These are phyloP conservation scores for Polytrichum formosum DNA, from an alignment of 225 moss, liverwort and hornwort species.

Conservation along the genomic window DNA sequence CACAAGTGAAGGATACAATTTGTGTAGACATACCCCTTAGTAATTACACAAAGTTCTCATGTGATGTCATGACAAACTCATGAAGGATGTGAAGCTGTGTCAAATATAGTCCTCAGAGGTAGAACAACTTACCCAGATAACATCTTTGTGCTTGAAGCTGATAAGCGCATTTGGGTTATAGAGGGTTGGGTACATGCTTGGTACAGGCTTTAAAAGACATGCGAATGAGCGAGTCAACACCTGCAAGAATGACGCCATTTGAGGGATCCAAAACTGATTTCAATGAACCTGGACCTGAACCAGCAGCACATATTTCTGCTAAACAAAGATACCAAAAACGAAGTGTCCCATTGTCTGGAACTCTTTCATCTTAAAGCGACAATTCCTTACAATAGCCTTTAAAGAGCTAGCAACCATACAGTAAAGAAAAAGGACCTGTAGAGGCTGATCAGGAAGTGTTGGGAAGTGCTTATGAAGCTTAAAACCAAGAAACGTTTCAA, in stretches of 20 bases:
- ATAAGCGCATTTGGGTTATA: slow-evolving; percentile 67
- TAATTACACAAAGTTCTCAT: not conserved
- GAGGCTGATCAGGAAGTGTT: slow-evolving; percentile 77
- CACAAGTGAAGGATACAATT: too few species aligned
- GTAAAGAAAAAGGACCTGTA: slow-evolving; percentile 57
- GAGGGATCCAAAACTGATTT: slow-evolving; percentile 1
- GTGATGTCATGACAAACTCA: not conserved
- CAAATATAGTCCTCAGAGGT: not conserved
- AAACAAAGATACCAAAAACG: too few species aligned
- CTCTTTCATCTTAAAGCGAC: too few species aligned
- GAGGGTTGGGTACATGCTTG: slow-evolving; percentile 70
- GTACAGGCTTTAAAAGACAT: slow-evolving; percentile 76
- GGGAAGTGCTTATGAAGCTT: slow-evolving; percentile 87
- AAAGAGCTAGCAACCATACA: too few species aligned
- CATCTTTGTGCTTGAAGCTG: slow-evolving; percentile 75
- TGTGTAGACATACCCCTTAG: too few species aligned
- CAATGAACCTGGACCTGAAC: not conserved
- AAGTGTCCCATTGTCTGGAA: too few species aligned
- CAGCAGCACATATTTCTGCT: too few species aligned
- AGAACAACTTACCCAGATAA: slow-evolving; percentile 64
- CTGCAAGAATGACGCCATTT: slow-evolving; percentile 38
- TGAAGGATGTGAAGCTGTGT: not conserved
- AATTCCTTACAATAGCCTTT: too few species aligned
- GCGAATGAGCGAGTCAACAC: slow-evolving; percentile 86
- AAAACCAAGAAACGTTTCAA: slow-evolving; percentile 91